Percentiles rank a stretch among this genome's conserved stretches.
Conservation (phyloP, 805 yeast genomes). For the Henningerozyma blattae region DNA sequence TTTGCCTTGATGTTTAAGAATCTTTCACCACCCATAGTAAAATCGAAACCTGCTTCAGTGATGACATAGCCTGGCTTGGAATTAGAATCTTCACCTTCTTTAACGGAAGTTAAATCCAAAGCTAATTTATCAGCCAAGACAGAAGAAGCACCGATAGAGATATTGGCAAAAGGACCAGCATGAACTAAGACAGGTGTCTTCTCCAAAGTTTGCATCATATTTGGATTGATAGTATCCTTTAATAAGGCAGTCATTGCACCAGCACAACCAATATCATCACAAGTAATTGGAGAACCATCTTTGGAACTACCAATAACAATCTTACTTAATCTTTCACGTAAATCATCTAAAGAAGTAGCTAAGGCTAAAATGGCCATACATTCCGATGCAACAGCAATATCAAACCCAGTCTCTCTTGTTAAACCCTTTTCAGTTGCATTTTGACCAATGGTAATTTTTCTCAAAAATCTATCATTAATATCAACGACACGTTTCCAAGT, state of each 20-base stretch:
- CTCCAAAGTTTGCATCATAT: slow-evolving; percentile 78
- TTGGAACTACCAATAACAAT: slow-evolving; percentile 64
- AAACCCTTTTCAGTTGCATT: slow-evolving; percentile 73
- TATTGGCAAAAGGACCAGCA: slow-evolving; percentile 84
- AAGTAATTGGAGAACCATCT: slow-evolving; percentile 63
- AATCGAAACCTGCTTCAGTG: slow-evolving; percentile 83
- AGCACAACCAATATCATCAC: slow-evolving; percentile 77
- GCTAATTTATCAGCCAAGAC: slow-evolving; percentile 74
- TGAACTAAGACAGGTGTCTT: slow-evolving; percentile 83
- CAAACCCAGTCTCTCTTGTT: slow-evolving; percentile 66
- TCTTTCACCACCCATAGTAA: slow-evolving; percentile 88
- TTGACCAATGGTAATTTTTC: slow-evolving; percentile 71
- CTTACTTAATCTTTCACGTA: slow-evolving; percentile 63
- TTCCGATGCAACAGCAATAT: slow-evolving; percentile 77
- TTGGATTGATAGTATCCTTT: slow-evolving; percentile 76
- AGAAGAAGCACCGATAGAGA: slow-evolving; percentile 78
- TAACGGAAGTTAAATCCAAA: slow-evolving; percentile 64
- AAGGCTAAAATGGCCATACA: slow-evolving; percentile 78
- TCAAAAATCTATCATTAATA: slow-evolving; percentile 67
- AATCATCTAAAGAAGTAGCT: slow-evolving; percentile 54
- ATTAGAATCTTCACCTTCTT: slow-evolving; percentile 30
- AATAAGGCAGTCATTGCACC: slow-evolving; percentile 76
- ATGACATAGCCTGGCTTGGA: slow-evolving; percentile 63
- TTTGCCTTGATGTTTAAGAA: slow-evolving; percentile 74
- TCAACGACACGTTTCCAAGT: slow-evolving; percentile 80